Evolutionary conservation across 345 rosid genomes (phyloP), one percentile per base, ranked within the genome.

Genomic region (Murraya paniculata): DNA sequence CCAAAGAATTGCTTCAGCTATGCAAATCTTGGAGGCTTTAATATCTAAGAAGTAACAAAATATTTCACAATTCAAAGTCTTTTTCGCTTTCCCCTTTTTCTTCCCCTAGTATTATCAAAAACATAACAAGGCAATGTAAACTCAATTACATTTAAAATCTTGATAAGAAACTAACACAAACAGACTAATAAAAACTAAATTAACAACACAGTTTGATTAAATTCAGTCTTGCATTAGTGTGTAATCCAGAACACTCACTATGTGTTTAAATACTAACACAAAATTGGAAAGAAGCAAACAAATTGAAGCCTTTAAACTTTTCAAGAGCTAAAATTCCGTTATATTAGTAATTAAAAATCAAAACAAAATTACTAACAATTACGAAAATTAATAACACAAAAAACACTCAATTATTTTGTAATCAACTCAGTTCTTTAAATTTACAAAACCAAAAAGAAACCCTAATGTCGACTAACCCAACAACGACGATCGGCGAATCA

Each of bases 391-490:
- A 30, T 14, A 68, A 25, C 1, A 22, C 39, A 72, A 53, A 22
- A 21, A 58, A 9, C 8, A 48, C 45, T 10, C 38, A 57, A 59
- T 33, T 7, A 59, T n/a, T 41, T 5, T 2, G 28, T 7, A 28
- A 67, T 73, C 45, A 41, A 62, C 21, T 10, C 33, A 68, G 27
- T 30, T 48, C 28, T 31, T 36, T 2, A 9, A 72, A 57, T 3
- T 24, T 8, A 11, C 2, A 66, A 76, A 25, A 58, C 58, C 10
- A 21, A 72, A 71, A 76, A 45, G 41, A 76, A 79, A 76, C 74
- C 78, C 78, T 69, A 60, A 76, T 56, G 74, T 77, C 76, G 78
- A 82, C 77, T 60, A 71, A 27, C 30, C 27, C 50, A 16, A 1
- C 68, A 61, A 76, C 39, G 24, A 66, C 45, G 74, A 79, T 73